Conservation (phyloP, 805 yeast genomes). For the Scheffersomyces coipomensis region DNA sequence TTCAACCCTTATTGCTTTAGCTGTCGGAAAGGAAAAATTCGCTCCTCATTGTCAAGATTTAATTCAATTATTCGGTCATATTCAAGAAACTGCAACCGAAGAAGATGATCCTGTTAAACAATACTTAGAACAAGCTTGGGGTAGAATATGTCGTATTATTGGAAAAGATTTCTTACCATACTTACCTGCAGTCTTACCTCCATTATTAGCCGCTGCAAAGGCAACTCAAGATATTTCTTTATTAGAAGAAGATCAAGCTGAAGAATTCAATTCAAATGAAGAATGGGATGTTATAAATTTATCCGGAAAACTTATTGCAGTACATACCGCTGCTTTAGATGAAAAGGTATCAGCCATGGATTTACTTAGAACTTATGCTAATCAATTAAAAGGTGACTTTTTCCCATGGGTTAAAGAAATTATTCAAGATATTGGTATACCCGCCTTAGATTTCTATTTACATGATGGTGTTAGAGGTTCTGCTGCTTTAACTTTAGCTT, state of each 20-base stretch:
- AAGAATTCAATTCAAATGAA: slow-evolving; percentile 76
- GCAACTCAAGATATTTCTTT: slow-evolving; percentile 87
- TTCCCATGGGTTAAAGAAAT: slow-evolving; percentile 80
- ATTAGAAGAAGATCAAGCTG: slow-evolving; percentile 85
- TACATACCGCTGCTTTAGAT: slow-evolving; percentile 90
- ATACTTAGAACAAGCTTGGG: slow-evolving; percentile 94
- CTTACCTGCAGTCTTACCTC: slow-evolving; percentile 82
- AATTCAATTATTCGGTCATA: slow-evolving; percentile 64
- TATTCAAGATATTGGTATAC: slow-evolving; percentile 74
- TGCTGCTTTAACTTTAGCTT: slow-evolving; percentile 83
- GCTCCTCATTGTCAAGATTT: slow-evolving; percentile 70
- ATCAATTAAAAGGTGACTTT: slow-evolving; percentile 77
- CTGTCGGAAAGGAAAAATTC: slow-evolving; percentile 92
- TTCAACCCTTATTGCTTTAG: slow-evolving; percentile 87
- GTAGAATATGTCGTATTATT: slow-evolving; percentile 81
- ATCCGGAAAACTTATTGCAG: slow-evolving; percentile 90
- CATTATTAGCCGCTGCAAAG: slow-evolving; percentile 81
- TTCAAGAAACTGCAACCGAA: slow-evolving; percentile 59
- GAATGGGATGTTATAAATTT: slow-evolving; percentile 95
- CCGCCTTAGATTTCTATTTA: slow-evolving; percentile 85
- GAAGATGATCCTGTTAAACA: slow-evolving; percentile 88
- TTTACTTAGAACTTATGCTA: slow-evolving; percentile 78
- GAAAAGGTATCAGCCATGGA: slow-evolving; percentile 94
- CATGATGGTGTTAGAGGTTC: slow-evolving; percentile 93
- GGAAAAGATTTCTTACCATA: slow-evolving; percentile 85